Conservation (phyloP, 2,329 filamentous ascomycete species). For the Hypoxylon sp. region DNA sequence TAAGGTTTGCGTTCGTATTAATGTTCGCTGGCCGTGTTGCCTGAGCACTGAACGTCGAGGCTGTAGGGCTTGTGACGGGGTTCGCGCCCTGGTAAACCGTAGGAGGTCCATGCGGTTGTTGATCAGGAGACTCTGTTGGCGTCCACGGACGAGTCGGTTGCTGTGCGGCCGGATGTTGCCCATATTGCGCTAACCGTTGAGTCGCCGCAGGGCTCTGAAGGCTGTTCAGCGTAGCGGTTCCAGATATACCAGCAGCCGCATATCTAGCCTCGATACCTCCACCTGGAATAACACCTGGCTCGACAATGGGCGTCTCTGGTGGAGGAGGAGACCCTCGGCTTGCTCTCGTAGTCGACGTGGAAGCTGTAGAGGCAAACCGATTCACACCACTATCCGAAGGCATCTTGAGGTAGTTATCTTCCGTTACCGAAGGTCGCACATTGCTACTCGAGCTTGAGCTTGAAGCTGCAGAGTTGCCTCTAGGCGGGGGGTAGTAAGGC, state of each 20-base stretch:
- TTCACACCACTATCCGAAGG: slow-evolving; percentile 66
- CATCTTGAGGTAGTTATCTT: slow-evolving; percentile 55
- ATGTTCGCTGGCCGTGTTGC: slow-evolving; percentile 51
- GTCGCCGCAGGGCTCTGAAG: slow-evolving; percentile 85
- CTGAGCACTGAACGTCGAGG: slow-evolving; percentile 59
- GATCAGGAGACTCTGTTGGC: slow-evolving; percentile 89
- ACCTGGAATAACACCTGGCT: slow-evolving; percentile 75
- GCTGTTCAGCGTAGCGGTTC: slow-evolving; percentile 82
- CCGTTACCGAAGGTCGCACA: slow-evolving; percentile 48
- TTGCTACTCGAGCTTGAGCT: slow-evolving; percentile 52
- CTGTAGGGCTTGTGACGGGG: slow-evolving; percentile 71
- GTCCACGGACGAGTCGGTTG: slow-evolving; percentile 83
- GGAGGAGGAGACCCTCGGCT: slow-evolving; percentile 94
- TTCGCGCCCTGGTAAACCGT: slow-evolving; percentile 90
- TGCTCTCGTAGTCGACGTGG: slow-evolving; percentile 91
- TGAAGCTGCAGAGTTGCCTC: slow-evolving; percentile 51
- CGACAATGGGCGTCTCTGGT: slow-evolving; percentile 88
- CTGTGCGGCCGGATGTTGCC: slow-evolving; percentile 60
- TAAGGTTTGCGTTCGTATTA: slow-evolving; percentile 49
- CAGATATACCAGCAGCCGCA: slow-evolving; percentile 90
- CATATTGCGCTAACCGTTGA: slow-evolving; percentile 85
- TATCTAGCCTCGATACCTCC: slow-evolving; percentile 92
- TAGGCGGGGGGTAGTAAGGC: slow-evolving; percentile 72
- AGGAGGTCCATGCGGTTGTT: slow-evolving; percentile 88
- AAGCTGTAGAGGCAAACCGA: slow-evolving; percentile 83